Evolutionary conservation across 2,329 filamentous ascomycete species (phyloP).

Genomic region (Fusarium sambucinum): DNA sequence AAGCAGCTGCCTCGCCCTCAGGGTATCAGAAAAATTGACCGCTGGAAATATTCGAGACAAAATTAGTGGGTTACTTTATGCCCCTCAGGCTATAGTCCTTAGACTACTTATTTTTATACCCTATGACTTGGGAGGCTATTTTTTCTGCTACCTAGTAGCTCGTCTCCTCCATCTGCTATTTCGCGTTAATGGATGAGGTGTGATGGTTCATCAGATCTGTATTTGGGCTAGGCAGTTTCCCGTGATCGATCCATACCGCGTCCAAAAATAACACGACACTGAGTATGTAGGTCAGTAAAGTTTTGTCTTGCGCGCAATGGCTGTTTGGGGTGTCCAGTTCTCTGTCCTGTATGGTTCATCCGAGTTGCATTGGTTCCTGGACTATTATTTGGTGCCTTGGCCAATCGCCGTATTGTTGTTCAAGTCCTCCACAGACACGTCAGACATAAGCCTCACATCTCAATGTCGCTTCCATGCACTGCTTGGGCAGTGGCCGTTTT

Average conservation of each 20-base stretch:
- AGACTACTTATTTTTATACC: no score
- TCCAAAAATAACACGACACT: constrained; percentile 29
- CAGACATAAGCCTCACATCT: constrained; percentile 33
- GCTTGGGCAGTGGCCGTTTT: neutral
- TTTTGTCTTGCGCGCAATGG: constrained; percentile 7
- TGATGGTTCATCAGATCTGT: constrained; percentile 31
- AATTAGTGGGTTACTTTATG: no score
- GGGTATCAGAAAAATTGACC: no score
- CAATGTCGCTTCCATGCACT: constrained; percentile 38
- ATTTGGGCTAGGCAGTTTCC: neutral
- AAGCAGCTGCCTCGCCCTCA: constrained; percentile 8
- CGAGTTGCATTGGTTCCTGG: constrained; percentile 11
- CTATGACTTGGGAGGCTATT: no score
- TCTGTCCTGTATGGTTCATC: constrained; percentile 10
- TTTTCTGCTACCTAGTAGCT: no score
- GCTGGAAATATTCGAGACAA: no score
- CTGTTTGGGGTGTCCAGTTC: neutral
- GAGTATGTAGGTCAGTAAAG: neutral
- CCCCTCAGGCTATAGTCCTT: no score
- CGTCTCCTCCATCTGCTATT: constrained; percentile 7
- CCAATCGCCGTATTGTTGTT: constrained; percentile 26
- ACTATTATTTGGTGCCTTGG: constrained; percentile 9
- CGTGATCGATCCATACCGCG: constrained; percentile 32
- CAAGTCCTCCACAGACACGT: constrained; percentile 34
- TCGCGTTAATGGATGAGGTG: constrained; percentile 1